Percentiles rank a stretch among this genome's conserved stretches.
Conservation (phyloP, 2,329 filamentous ascomycete species). For the Trichoderma aggressivum region DNA sequence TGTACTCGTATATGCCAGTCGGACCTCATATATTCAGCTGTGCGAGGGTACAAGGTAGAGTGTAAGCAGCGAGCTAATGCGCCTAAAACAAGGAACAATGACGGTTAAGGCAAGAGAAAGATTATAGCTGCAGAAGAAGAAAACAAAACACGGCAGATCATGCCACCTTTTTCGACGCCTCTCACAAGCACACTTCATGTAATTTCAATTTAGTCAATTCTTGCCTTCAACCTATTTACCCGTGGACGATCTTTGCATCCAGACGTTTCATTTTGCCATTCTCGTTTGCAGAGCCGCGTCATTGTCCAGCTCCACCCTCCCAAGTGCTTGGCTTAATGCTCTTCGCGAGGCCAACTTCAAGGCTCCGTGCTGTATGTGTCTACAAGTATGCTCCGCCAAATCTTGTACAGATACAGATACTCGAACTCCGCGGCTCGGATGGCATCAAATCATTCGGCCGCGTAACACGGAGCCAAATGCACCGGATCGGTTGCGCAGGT, state of each 20-base stretch:
- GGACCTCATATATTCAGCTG: background rate
- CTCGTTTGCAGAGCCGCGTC: background rate
- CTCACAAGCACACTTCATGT: too few relatives aligned
- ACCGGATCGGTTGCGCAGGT: background rate
- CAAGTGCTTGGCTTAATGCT: background rate
- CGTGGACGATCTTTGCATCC: background rate
- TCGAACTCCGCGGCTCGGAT: background rate
- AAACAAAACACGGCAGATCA: background rate
- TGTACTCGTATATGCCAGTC: background rate
- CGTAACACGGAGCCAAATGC: background rate
- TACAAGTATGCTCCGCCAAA: background rate
- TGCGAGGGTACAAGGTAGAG: background rate
- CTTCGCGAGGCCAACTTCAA: background rate
- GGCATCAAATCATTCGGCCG: background rate
- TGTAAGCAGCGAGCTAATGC: background rate
- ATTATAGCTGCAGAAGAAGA: background rate
- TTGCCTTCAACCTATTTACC: background rate
- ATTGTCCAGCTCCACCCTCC: background rate
- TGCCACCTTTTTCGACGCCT: background rate
- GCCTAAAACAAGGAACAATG: background rate
- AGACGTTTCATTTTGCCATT: background rate
- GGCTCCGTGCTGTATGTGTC: background rate
- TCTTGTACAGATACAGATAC: background rate
- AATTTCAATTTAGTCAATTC: background rate
- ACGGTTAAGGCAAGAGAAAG: background rate